Percentiles rank a stretch among this genome's conserved stretches.
These are phyloP conservation scores for Pinus albicaulis DNA, from an alignment of 75 land plant species.

Conservation along the genomic window DNA sequence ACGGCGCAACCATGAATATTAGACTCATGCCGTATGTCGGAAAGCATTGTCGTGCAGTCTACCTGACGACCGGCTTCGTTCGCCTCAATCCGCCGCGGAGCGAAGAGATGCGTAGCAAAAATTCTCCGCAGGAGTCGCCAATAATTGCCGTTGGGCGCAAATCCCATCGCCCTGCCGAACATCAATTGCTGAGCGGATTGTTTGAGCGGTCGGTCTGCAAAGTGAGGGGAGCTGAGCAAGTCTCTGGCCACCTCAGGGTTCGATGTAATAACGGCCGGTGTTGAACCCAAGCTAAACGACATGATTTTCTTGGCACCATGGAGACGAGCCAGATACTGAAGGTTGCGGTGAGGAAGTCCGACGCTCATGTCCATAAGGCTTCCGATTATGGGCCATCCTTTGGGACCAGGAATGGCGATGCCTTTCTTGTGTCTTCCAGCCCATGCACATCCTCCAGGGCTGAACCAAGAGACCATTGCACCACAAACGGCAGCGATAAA, in stretches of 20 bases:
- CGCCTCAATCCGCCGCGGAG: constrained; percentile 51
- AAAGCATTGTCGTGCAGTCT: constrained; percentile 40
- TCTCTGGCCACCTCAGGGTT: constrained; percentile 37
- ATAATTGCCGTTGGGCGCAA: constrained; percentile 62
- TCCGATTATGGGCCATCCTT: no score
- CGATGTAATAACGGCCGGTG: constrained; percentile 42
- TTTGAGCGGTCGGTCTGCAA: constrained; percentile 76
- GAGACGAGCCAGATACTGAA: constrained; percentile 10
- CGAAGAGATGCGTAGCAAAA: constrained; percentile 57
- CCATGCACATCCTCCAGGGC: no score
- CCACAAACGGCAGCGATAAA: no score
- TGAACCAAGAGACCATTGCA: no score
- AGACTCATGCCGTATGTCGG: constrained; percentile 24
- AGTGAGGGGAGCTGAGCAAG: constrained; percentile 44
- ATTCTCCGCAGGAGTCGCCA: constrained; percentile 66
- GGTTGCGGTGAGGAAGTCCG: no score
- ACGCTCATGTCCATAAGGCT: no score
- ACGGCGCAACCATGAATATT: constrained; percentile 7
- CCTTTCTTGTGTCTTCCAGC: no score
- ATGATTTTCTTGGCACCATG: constrained; percentile 36
- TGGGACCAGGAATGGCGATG: no score
- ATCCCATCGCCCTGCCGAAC: constrained; percentile 74
- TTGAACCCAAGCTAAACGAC: constrained; percentile 49
- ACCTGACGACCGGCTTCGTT: constrained; percentile 37
- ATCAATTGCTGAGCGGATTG: constrained; percentile 60